These are phyloP conservation scores for Cyanophora paradoxa DNA, from an alignment of 78 protist species.

Conservation along the genomic window DNA sequence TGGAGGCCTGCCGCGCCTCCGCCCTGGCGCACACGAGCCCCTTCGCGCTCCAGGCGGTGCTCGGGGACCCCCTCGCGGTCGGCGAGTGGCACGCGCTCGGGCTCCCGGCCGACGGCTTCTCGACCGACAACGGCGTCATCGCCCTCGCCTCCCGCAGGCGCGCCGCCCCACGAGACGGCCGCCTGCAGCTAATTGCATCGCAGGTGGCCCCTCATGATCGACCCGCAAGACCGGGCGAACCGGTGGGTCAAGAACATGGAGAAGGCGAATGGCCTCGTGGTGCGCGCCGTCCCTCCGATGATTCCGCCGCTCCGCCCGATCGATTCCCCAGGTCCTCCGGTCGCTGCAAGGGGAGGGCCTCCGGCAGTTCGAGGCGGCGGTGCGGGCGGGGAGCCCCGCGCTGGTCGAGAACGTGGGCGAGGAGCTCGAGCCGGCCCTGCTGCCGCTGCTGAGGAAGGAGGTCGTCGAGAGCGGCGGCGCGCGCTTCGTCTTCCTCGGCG, in stretches of 20 bases:
- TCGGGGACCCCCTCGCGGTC: conserved; percentile 29
- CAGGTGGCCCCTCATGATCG: conserved; percentile 55
- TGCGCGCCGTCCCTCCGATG: not conserved
- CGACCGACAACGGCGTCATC: conserved; percentile 52
- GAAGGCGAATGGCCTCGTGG: conserved; percentile 24
- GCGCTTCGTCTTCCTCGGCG: conserved; percentile 41
- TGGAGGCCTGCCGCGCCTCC: too few species aligned
- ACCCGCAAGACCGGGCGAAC: conserved; percentile 84
- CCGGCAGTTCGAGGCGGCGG: conserved; percentile 50
- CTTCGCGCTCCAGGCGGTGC: conserved; percentile 4
- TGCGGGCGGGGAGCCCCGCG: conserved; percentile 35
- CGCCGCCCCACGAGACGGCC: conserved; percentile 11
- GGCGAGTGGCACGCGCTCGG: conserved; percentile 38
- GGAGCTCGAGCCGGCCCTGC: conserved; percentile 48
- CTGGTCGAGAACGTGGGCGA: conserved; percentile 58
- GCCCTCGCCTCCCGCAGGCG: conserved; percentile 7
- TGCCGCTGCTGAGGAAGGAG: conserved; percentile 39
- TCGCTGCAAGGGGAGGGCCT: conserved; percentile 38
- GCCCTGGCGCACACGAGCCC: too few species aligned
- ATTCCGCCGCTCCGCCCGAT: not conserved
- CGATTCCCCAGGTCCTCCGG: conserved; percentile 50
- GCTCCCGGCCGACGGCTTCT: conserved; percentile 46
- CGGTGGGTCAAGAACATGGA: conserved; percentile 68
- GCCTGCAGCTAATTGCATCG: too few species aligned
- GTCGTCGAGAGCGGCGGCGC: conserved; percentile 28